Conservation (phyloP, 192 early-diverging fungal genomes). For the Backusella sp. region DNA sequence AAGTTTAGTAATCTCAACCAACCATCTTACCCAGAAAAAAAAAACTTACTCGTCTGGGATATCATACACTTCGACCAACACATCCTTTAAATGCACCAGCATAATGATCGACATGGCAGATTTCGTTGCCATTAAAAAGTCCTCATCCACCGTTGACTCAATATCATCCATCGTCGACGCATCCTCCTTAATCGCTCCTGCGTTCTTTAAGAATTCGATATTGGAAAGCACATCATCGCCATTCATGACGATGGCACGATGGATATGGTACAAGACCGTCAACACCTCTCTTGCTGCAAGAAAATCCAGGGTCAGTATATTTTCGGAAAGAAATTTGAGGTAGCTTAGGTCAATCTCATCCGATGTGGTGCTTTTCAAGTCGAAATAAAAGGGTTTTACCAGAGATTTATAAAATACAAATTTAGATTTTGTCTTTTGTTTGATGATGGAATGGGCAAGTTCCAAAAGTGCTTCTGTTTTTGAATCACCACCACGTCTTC, state of each 20-base stretch:
- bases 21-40: too few relatives aligned
- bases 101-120: slow-evolving; percentile 5
- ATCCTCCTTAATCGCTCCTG: slow-evolving; percentile 1
- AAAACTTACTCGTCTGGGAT: slow-evolving; percentile 17
- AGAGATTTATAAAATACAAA: slow-evolving; percentile 14
- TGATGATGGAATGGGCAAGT: slow-evolving; percentile 5
- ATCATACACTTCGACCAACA: slow-evolving; percentile 15
- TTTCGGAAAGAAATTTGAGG: slow-evolving; percentile 80
- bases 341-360: slow-evolving; percentile 40
- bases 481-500: neutral
- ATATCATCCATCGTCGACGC: neutral
- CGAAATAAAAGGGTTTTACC: slow-evolving; percentile 26
- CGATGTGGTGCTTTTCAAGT: neutral
- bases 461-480: slow-evolving; percentile 21
- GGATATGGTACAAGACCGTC: slow-evolving; percentile 68
- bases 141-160: neutral
- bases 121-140: slow-evolving; percentile 6
- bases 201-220: slow-evolving; percentile 35
- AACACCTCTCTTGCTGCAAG: slow-evolving; percentile 82
- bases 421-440: slow-evolving; percentile 21
- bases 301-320: slow-evolving; percentile 76
- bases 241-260: slow-evolving; percentile 69
- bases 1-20: too few relatives aligned
- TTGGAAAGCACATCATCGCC: slow-evolving; percentile 60
- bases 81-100: neutral